Evolutionary conservation across 2,329 filamentous ascomycete genomes (phyloP).

Genomic region (Zopfia rhizophila): DNA sequence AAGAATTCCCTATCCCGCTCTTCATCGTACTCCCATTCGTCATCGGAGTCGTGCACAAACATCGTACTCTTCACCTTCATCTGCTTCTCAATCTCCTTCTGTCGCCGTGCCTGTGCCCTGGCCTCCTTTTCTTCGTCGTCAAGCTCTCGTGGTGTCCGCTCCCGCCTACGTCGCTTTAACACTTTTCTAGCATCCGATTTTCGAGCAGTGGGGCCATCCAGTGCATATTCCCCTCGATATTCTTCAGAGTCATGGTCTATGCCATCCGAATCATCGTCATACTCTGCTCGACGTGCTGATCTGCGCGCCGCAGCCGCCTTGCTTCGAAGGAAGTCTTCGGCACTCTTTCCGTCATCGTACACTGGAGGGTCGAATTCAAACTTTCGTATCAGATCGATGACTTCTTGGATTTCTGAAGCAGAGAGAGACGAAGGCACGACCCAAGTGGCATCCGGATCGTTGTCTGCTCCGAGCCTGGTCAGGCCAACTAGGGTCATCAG

Average conservation of each 20-base stretch:
- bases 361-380: constrained; percentile 81
- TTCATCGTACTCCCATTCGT: constrained; percentile 83
- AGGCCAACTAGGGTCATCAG: constrained; percentile 82
- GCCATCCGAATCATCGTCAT: constrained; percentile 76
- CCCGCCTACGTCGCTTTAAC: constrained; percentile 69
- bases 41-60: constrained; percentile 85
- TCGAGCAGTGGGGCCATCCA: constrained; percentile 72
- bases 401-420: constrained; percentile 73
- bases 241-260: constrained; percentile 65
- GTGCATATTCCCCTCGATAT: constrained; percentile 71
- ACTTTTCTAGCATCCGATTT: constrained; percentile 63
- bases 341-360: constrained; percentile 78
- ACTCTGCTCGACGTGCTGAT: constrained; percentile 63
- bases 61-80: constrained; percentile 84
- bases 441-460: constrained; percentile 82
- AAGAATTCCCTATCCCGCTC: constrained; percentile 82
- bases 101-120: constrained; percentile 68
- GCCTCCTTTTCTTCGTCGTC: constrained; percentile 70
- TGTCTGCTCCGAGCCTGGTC: constrained; percentile 71
- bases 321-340: constrained; percentile 81
- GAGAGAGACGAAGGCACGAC: constrained; percentile 74
- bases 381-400: constrained; percentile 77
- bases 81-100: constrained; percentile 79
- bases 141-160: constrained; percentile 65
- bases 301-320: constrained; percentile 64